Percentiles rank a stretch among this genome's conserved stretches.
phyloP scores from a whole-genome alignment of 1,284 basidiomycete genomes.

The Sanguinoderma infundibulare region DNA sequence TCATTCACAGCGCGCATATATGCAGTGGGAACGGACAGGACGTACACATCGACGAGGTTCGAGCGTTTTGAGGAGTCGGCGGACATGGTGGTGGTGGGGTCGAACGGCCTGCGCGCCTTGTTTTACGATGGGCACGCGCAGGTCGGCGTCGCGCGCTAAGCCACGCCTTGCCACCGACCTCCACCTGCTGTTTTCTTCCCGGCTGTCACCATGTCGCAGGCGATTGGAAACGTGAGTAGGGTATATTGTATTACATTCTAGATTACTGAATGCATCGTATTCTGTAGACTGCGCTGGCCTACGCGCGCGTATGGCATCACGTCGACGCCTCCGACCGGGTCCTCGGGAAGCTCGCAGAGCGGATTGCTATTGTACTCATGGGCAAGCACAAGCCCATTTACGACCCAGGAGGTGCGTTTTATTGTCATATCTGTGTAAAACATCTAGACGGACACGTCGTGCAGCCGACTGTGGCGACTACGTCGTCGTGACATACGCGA shows the following conservation, averaged over 20 bases:
- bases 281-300: constrained; percentile 87
- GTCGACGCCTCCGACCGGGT: constrained; percentile 91
- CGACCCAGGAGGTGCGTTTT: constrained; percentile 80
- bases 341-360: constrained; percentile 91
- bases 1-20: background rate
- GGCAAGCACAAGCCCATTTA: constrained; percentile 99
- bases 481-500: constrained; percentile 93
- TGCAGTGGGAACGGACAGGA: background rate
- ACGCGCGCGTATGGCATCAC: constrained; percentile 94
- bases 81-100: constrained; percentile 39
- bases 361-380: constrained; percentile 96
- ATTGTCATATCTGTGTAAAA: background rate
- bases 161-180: constrained; percentile 20
- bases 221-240: constrained; percentile 65
- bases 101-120: constrained; percentile 25
- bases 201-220: constrained; percentile 56
- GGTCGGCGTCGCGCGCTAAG: constrained; percentile 7
- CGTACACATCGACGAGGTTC: constrained; percentile 61
- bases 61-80: constrained; percentile 51
- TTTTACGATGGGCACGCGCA: constrained; percentile 14
- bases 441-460: background rate
- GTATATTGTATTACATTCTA: background rate
- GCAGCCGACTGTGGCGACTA: constrained; percentile 97
- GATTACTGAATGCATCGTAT: background rate
- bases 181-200: constrained; percentile 6